Base-by-base conservation (phyloP, 208 protist genomes). In the Leishmania arabica region DNA sequence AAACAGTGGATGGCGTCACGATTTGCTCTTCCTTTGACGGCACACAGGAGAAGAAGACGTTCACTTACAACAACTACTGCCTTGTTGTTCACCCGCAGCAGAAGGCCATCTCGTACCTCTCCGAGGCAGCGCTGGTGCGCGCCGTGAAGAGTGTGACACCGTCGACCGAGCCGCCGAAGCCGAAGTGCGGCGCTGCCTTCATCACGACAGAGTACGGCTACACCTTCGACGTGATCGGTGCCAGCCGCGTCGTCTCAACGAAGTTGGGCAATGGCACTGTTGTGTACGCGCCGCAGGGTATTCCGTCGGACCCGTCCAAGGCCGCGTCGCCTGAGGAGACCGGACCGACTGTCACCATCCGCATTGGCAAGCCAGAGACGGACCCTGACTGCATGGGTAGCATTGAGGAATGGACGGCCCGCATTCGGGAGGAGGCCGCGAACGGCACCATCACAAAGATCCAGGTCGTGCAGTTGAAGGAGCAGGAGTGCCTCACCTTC, bases 381-480 rank as follows among this genome's bases (percentile, higher is more conserved):
- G 93, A 96, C 71, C 87, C 90, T 1, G 93, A 96, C 69, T 96
- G 93, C 87, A 88, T 88, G 86, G 80, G 80, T 5, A 89, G 86
- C 27, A 77, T 96, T 19, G 90, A 89, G 62, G 89, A 90, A 80
- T 96, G 93, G 91, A 72, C 89, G 60, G 53, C 69, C 13, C 93
- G 91, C 70, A 93, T 96, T 66, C 80, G 88, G 75, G 72, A 86
- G 47, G 93, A 96, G 82, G 85, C 80, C 2, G 75, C 76, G 24
- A 83, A 90, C 69, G 87, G 82, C 53, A 89, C 82, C 74, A 90
- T 95, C 60, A 89, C 81, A 11, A 86, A 91, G 54, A 89, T 96
- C 71, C 73, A 84, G 66, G 56, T 88, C 34, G 73, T 77, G 6
- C 69, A 74, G 21, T 40, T 92, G 69, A 93, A 92, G 70, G 86